A percentile compares a stretch with the other conserved stretches of the same genome.
phyloP scores from a whole-genome alignment of 2,329 filamentous ascomycete genomes.

The Sphaerulina musiva region DNA sequence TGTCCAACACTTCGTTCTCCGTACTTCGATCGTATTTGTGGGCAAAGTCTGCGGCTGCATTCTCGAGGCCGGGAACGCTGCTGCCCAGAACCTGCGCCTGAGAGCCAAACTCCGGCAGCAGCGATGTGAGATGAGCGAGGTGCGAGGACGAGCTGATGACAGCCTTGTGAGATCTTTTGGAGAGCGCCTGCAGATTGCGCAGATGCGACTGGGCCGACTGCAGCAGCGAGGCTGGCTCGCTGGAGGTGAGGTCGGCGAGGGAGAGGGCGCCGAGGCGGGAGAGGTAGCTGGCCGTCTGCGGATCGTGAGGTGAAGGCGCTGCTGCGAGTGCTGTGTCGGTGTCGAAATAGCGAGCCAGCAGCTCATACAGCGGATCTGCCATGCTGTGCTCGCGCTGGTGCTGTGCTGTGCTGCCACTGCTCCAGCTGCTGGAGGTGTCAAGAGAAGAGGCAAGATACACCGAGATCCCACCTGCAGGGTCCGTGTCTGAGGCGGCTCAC shows the following conservation, averaged over 20 bases:
- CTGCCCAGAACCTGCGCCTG: slow-evolving; percentile 62
- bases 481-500: too few relatives aligned
- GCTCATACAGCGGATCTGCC: slow-evolving; percentile 64
- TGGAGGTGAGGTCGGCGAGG: slow-evolving; percentile 62
- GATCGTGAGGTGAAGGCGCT: slow-evolving; percentile 41
- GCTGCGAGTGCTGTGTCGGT: slow-evolving; percentile 31
- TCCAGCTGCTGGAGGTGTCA: neutral
- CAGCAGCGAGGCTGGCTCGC: slow-evolving; percentile 71
- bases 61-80: slow-evolving; percentile 71
- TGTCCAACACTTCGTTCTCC: slow-evolving; percentile 56
- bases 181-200: slow-evolving; percentile 77
- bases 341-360: slow-evolving; percentile 59
- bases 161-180: slow-evolving; percentile 79
- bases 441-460: too few relatives aligned
- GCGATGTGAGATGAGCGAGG: slow-evolving; percentile 64
- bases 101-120: slow-evolving; percentile 63
- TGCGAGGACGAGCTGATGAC: slow-evolving; percentile 75
- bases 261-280: slow-evolving; percentile 69
- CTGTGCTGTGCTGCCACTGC: neutral
- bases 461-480: too few relatives aligned
- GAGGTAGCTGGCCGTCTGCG: slow-evolving; percentile 63
- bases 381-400: slow-evolving; percentile 1
- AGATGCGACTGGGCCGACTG: slow-evolving; percentile 75
- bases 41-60: slow-evolving; percentile 71
- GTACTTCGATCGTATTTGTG: slow-evolving; percentile 70